Percentiles rank a stretch among this genome's conserved stretches.
These are phyloP conservation scores for Salvia sclarea DNA, from an alignment of 305 asterid species.

Conservation along the genomic window DNA sequence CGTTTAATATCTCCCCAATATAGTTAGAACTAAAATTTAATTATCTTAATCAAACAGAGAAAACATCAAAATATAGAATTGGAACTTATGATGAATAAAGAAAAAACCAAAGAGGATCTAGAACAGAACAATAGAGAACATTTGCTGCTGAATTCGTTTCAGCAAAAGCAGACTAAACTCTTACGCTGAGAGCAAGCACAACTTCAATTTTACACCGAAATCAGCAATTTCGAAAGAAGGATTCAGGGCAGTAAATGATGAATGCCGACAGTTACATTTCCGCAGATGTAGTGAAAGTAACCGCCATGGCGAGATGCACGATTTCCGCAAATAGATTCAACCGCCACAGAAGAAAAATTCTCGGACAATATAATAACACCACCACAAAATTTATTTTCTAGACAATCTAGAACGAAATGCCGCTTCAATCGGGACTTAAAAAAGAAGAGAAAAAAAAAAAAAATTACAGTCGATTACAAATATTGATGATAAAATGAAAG, in stretches of 20 bases:
- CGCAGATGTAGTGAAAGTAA: constrained; percentile 19
- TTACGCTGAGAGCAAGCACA: neutral
- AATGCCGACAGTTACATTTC: constrained; percentile 38
- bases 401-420: constrained; percentile 19
- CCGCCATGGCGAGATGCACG: constrained; percentile 35
- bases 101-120: neutral
- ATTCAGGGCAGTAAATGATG: constrained; percentile 24
- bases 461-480: neutral
- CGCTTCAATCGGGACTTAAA: neutral
- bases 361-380: neutral
- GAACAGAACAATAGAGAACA: neutral
- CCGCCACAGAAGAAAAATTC: constrained; percentile 19
- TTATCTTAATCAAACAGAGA: neutral
- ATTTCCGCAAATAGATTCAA: constrained; percentile 25
- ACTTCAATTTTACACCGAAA: neutral
- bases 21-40: neutral
- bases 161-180: constrained; percentile 23
- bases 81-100: neutral
- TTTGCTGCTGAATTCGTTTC: constrained; percentile 20
- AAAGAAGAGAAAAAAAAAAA: neutral
- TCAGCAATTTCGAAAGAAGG: neutral
- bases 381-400: neutral
- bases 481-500: neutral
- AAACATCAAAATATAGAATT: neutral
- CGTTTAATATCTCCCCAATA: neutral